Conservation (phyloP, 73 alveolate genomes). For the Tetrahymena elliotti region DNA sequence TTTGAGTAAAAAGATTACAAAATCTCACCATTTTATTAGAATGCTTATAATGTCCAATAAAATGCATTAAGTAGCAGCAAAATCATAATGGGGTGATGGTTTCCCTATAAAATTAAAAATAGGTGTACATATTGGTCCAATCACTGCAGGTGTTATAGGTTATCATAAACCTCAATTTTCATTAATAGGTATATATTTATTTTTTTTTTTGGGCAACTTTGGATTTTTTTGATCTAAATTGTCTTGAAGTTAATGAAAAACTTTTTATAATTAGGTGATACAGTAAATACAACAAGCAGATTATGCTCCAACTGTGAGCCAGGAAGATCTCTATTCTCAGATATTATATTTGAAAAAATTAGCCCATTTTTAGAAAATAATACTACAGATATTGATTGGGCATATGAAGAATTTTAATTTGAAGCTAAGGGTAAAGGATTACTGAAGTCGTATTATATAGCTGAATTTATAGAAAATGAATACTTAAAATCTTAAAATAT, state of each 20-base stretch:
- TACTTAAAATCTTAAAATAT: not conserved
- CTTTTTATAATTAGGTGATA: slow-evolving; percentile 63
- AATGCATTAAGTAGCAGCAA: slow-evolving; percentile 1
- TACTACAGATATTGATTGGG: not conserved
- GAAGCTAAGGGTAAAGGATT: slow-evolving; percentile 39
- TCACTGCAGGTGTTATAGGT: slow-evolving; percentile 95
- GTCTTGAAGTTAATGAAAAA: no score
- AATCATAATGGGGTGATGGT: slow-evolving; percentile 21
- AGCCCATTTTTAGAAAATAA: slow-evolving; percentile 3
- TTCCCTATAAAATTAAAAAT: slow-evolving; percentile 56
- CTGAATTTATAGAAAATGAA: not conserved
- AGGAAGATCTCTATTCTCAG: slow-evolving; percentile 8
- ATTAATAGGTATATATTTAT: slow-evolving; percentile 33
- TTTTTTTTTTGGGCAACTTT: not conserved
- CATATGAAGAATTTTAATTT: not conserved
- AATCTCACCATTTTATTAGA: slow-evolving; percentile 14
- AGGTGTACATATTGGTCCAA: slow-evolving; percentile 94
- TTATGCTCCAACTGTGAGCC: slow-evolving; percentile 71
- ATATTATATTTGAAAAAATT: slow-evolving; percentile 1
- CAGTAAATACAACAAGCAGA: slow-evolving; percentile 94
- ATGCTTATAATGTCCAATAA: slow-evolving; percentile 14
- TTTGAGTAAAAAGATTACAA: slow-evolving; percentile 6
- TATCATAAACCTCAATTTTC: slow-evolving; percentile 94
- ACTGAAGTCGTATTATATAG: slow-evolving; percentile 14
- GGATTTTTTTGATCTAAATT: no score